phyloP scores from a whole-genome alignment of 1,284 basidiomycete genomes.

The Apiotrichum montevideense region DNA sequence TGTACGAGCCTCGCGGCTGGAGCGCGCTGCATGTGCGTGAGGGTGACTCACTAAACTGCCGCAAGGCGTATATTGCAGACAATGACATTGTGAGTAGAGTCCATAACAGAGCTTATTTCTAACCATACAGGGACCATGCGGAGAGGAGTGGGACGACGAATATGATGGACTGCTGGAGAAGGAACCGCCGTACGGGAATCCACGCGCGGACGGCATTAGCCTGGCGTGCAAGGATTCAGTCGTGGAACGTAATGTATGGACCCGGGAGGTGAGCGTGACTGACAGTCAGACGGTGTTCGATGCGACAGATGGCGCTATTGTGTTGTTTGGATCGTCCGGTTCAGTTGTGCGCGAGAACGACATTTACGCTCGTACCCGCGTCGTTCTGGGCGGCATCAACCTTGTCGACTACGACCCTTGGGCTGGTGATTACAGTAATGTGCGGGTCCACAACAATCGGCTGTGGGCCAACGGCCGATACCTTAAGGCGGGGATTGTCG shows the following conservation, averaged over 20 bases:
- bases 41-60: slow-evolving; percentile 44
- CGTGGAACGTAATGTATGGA: slow-evolving; percentile 44
- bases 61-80: slow-evolving; percentile 28
- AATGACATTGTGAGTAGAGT: slow-evolving; percentile 43
- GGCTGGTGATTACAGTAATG: slow-evolving; percentile 44
- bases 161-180: slow-evolving; percentile 43
- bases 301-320: slow-evolving; percentile 47
- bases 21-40: slow-evolving; percentile 47
- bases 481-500: slow-evolving; percentile 46
- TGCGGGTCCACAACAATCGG: slow-evolving; percentile 42
- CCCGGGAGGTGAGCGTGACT: no score
- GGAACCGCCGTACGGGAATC: slow-evolving; percentile 40
- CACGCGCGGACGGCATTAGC: slow-evolving; percentile 47
- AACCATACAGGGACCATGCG: slow-evolving; percentile 41
- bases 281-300: slow-evolving; percentile 42
- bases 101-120: not conserved
- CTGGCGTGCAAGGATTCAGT: slow-evolving; percentile 46
- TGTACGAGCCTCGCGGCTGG: slow-evolving; percentile 48
- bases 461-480: slow-evolving; percentile 42
- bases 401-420: slow-evolving; percentile 48
- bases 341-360: slow-evolving; percentile 39
- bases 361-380: slow-evolving; percentile 42
- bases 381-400: slow-evolving; percentile 46
- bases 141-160: slow-evolving; percentile 48
- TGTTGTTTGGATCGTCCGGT: slow-evolving; percentile 45